These are phyloP conservation scores for Spergularia azorica DNA, from an alignment of 179 eudicot species.

Conservation along the genomic window DNA sequence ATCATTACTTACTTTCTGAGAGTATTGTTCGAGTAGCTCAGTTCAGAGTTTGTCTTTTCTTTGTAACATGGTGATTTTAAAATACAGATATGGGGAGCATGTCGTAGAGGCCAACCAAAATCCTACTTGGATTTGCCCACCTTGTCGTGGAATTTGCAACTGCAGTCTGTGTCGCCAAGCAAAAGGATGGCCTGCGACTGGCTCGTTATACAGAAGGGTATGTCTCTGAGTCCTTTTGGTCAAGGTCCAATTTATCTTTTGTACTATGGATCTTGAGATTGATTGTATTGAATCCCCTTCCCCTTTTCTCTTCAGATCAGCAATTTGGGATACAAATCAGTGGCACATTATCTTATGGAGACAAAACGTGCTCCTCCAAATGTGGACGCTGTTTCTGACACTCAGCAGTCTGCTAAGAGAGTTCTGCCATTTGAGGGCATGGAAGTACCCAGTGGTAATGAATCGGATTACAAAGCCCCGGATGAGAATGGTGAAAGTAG, in stretches of 20 bases:
- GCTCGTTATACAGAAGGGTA: constrained; percentile 64
- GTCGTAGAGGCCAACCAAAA: constrained; percentile 81
- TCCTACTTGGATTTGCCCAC: constrained; percentile 88
- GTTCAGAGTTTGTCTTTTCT: constrained; percentile 4
- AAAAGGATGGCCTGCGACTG: constrained; percentile 93
- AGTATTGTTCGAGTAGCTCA: background rate
- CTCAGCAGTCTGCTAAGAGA: constrained; percentile 51
- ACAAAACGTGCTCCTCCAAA: constrained; percentile 47
- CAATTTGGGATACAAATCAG: constrained; percentile 71
- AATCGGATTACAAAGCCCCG: constrained; percentile 12
- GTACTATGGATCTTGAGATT: background rate
- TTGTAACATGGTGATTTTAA: background rate
- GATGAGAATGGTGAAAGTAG: background rate
- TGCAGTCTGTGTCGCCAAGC: constrained; percentile 94
- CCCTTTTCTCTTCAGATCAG: constrained; percentile 41
- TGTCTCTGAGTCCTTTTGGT: constrained; percentile 1
- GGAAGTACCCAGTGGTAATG: constrained; percentile 26
- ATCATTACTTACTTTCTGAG: background rate
- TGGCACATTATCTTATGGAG: constrained; percentile 78
- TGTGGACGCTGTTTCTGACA: constrained; percentile 25
- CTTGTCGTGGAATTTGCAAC: constrained; percentile 94
- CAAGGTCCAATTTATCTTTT: background rate
- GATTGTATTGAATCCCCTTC: background rate
- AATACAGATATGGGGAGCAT: constrained; percentile 84
- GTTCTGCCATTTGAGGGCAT: constrained; percentile 46